Conservation (phyloP, 1,139 yeast genomes). For the Waltiozyma sp. region DNA sequence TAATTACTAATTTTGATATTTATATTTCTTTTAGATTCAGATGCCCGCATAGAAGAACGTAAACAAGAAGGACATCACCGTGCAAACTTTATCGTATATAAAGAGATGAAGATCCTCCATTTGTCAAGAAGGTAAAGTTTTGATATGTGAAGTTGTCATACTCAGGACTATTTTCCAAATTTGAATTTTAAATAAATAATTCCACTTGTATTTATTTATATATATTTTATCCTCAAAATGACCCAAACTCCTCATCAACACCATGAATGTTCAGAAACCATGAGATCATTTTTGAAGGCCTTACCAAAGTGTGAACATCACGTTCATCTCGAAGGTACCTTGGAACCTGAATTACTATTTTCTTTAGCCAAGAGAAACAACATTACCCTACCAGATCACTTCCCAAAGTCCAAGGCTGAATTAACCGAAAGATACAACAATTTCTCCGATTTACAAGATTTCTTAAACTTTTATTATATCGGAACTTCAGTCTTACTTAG, state of each 20-base stretch:
- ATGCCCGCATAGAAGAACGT: too few species aligned
- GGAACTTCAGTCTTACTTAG: conserved; percentile 63
- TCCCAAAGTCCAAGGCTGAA: conserved; percentile 44
- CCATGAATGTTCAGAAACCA: conserved; percentile 11
- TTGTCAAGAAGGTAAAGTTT: too few species aligned
- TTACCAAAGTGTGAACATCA: conserved; percentile 81
- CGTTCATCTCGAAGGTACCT: conserved; percentile 70
- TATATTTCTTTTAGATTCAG: too few species aligned
- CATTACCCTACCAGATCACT: conserved; percentile 43
- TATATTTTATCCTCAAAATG: too few species aligned
- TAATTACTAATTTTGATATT: too few species aligned
- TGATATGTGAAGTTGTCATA: too few species aligned
- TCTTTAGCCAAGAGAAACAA: conserved; percentile 52
- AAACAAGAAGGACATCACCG: too few species aligned
- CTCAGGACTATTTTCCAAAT: too few species aligned
- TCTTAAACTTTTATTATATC: conserved; percentile 64
- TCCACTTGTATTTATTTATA: too few species aligned
- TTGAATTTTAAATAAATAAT: too few species aligned
- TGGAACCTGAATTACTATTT: conserved; percentile 61
- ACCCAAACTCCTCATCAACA: neutral
- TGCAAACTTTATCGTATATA: too few species aligned
- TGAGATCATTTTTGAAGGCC: conserved; percentile 39
- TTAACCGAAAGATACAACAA: conserved; percentile 46
- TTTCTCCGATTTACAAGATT: conserved; percentile 63
- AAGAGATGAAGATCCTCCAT: too few species aligned